Evolutionary conservation across 331 rosid genomes (phyloP).

Genomic region (Prunus yedoensis): DNA sequence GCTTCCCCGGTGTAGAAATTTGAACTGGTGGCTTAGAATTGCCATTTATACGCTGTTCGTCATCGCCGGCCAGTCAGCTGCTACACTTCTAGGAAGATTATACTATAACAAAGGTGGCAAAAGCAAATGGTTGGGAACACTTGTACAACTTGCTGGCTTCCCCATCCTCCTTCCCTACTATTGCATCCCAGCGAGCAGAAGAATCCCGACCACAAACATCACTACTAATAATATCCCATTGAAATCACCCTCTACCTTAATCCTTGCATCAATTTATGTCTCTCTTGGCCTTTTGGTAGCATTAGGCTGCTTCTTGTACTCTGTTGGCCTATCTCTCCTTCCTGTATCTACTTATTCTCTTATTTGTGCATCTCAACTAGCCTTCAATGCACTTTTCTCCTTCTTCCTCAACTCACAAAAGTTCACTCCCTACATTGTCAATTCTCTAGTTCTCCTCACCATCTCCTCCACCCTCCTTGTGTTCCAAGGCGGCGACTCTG

Average conservation of each 20-base stretch:
- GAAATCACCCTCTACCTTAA: slow-evolving; percentile 32
- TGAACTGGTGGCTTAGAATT: slow-evolving; percentile 31
- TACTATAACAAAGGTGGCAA: slow-evolving; percentile 57
- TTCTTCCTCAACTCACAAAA: slow-evolving; percentile 62
- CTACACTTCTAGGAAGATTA: slow-evolving; percentile 47
- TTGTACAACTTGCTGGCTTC: slow-evolving; percentile 51
- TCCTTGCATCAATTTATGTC: slow-evolving; percentile 44
- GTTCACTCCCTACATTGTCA: slow-evolving; percentile 65
- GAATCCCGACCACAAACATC: slow-evolving; percentile 15
- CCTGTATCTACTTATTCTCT: slow-evolving; percentile 74
- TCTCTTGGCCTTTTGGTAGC: slow-evolving; percentile 45
- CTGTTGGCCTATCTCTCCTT: slow-evolving; percentile 56
- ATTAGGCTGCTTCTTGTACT: slow-evolving; percentile 38
- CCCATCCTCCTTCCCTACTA: slow-evolving; percentile 58
- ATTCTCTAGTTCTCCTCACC: slow-evolving; percentile 63
- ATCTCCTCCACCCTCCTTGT: slow-evolving; percentile 63
- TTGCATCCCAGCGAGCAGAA: slow-evolving; percentile 34
- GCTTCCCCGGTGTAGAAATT: neutral
- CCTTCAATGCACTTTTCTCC: slow-evolving; percentile 69
- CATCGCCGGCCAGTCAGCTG: slow-evolving; percentile 43
- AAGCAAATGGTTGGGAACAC: slow-evolving; percentile 64
- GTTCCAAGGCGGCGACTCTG: slow-evolving; percentile 39
- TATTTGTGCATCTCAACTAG: slow-evolving; percentile 58
- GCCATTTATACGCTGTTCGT: slow-evolving; percentile 25
- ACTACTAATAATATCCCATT: slow-evolving; percentile 1